Evolutionary conservation across 257 asterid species (phyloP).

Genomic region (Solanum bukasovii): DNA sequence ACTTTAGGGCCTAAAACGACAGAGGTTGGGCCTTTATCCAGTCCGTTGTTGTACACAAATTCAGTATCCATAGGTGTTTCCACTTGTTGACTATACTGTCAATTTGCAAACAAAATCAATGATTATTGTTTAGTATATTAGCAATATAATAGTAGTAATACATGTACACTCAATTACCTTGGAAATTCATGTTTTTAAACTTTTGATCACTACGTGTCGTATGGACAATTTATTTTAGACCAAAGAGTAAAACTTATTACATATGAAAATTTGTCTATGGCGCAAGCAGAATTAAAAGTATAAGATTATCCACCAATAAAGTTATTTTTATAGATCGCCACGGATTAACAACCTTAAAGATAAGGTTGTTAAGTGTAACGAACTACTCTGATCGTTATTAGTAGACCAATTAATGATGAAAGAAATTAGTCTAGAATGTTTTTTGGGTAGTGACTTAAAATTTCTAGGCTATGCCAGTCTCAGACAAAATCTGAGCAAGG

Average conservation of each 20-base stretch:
- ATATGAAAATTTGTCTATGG: not conserved
- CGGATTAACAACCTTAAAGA: not conserved
- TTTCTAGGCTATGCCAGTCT: too few species aligned
- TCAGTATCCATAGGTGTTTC: slow-evolving; percentile 16
- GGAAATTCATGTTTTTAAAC: not conserved
- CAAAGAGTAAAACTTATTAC: not conserved
- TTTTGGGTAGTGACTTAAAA: too few species aligned
- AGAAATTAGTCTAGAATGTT: too few species aligned
- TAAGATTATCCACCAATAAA: not conserved
- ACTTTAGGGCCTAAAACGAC: slow-evolving; percentile 21
- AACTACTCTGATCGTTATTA: too few species aligned
- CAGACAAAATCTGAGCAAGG: too few species aligned
- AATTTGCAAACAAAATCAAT: not conserved
- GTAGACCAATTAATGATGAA: too few species aligned
- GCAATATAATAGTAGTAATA: not conserved
- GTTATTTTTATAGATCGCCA: not conserved
- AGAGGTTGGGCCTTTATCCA: slow-evolving; percentile 15
- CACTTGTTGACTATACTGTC: slow-evolving; percentile 8
- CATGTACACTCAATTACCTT: not conserved
- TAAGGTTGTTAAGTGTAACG: not conserved
- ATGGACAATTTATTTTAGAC: not conserved
- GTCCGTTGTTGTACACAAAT: slow-evolving; percentile 8
- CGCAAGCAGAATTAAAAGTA: not conserved
- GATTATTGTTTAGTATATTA: not conserved
- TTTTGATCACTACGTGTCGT: not conserved